A percentile compares a stretch with the other conserved stretches of the same genome.
Evolutionary conservation across 371 early-diverging fungal genomes (phyloP).

Genomic region (Mucor mucedo): DNA sequence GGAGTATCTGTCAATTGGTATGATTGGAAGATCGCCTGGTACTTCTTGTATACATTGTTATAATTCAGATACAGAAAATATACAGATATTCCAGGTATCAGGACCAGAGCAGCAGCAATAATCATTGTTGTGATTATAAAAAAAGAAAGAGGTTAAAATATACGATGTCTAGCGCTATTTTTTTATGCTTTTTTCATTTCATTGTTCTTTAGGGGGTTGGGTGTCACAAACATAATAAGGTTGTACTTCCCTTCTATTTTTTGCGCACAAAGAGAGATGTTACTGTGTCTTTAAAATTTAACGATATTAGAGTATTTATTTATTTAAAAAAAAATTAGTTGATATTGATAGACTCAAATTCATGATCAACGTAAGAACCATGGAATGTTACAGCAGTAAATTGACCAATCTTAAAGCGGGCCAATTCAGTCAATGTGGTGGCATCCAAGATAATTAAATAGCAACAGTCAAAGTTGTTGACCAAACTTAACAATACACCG

Average conservation of each 20-base stretch:
- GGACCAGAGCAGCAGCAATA: neutral
- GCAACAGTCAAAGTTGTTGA: conserved; percentile 45
- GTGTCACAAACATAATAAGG: too few species aligned
- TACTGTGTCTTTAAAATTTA: too few species aligned
- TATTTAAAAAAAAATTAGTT: conserved; percentile 1
- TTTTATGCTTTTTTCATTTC: too few species aligned
- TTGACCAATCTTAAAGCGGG: conserved; percentile 50
- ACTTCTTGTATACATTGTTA: conserved; percentile 6
- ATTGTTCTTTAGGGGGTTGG: too few species aligned
- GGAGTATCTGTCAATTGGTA: conserved; percentile 30
- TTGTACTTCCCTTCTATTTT: too few species aligned
- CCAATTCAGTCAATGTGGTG: conserved; percentile 54
- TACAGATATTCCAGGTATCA: neutral
- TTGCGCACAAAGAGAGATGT: too few species aligned
- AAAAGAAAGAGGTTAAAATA: too few species aligned
- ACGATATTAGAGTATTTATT: neutral
- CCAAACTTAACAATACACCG: conserved; percentile 63
- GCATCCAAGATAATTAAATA: conserved; percentile 64
- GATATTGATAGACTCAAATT: conserved; percentile 25
- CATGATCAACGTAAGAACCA: conserved; percentile 51
- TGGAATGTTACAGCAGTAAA: conserved; percentile 61
- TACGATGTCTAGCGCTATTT: too few species aligned
- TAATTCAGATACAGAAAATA: conserved; percentile 2
- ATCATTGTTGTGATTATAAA: neutral
- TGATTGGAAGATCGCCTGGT: neutral